Conservation (phyloP, 176 grass and related monocot species). For the Bromus sterilis region DNA sequence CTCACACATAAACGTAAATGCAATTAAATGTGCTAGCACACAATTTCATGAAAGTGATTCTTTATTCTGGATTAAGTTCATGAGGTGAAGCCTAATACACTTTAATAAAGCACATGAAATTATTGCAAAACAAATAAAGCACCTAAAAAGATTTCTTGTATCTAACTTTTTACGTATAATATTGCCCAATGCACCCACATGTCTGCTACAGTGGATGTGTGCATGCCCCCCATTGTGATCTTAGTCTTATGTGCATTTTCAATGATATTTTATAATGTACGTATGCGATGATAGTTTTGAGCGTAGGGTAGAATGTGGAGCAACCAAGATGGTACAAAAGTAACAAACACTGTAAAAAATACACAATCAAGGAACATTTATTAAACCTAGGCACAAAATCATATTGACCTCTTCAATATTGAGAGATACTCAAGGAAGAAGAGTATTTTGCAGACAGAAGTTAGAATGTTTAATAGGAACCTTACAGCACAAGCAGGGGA, state of each 20-base stretch:
- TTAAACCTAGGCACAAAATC: background rate
- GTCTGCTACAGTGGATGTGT: background rate
- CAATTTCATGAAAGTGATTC: background rate
- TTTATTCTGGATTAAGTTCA: background rate
- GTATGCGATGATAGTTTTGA: no score
- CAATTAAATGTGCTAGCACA: background rate
- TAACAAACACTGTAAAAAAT: background rate
- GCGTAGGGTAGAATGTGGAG: background rate
- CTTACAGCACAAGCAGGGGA: slow-evolving; percentile 81
- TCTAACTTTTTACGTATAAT: background rate
- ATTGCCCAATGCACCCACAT: background rate
- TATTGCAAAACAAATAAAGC: no score
- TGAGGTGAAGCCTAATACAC: background rate
- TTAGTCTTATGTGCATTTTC: background rate
- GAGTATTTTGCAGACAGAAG: background rate
- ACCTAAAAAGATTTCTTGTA: background rate
- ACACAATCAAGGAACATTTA: background rate
- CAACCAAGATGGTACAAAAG: background rate
- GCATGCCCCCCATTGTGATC: background rate
- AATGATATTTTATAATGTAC: background rate
- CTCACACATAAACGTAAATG: background rate
- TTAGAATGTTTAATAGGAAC: background rate
- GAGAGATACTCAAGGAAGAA: background rate
- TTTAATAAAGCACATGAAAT: background rate
- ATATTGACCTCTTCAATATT: background rate